These are phyloP conservation scores for Moesziomyces parantarcticus DNA, from an alignment of 1,284 basidiomycete species.

Conservation along the genomic window DNA sequence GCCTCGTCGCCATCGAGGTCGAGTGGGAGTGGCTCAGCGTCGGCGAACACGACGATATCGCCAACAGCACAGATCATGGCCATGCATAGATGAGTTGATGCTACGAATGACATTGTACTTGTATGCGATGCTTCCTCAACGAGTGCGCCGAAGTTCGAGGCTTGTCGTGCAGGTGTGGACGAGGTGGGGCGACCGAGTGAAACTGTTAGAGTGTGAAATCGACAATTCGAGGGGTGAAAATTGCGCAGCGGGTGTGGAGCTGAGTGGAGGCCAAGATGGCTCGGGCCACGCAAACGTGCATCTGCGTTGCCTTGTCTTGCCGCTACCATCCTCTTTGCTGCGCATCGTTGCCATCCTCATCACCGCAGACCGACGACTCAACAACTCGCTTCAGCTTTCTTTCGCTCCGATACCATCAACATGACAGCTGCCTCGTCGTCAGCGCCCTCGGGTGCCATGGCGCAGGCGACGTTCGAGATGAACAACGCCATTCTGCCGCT, in stretches of 20 bases:
- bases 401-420: no score
- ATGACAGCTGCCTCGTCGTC: slow-evolving; percentile 1
- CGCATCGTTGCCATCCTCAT: no score
- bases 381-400: no score
- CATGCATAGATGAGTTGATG: no score
- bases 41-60: slow-evolving; percentile 20
- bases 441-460: slow-evolving; percentile 69
- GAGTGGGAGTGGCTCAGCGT: slow-evolving; percentile 64
- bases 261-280: background rate
- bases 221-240: no score
- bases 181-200: background rate
- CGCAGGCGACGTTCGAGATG: slow-evolving; percentile 84
- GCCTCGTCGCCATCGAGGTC: slow-evolving; percentile 59
- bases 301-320: background rate
- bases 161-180: no score
- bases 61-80: background rate
- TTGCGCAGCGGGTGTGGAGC: no score
- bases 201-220: background rate
- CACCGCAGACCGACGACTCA: no score
- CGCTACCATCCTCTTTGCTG: background rate
- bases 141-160: background rate
- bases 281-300: background rate
- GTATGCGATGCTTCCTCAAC: no score
- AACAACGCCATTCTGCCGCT: slow-evolving; percentile 76
- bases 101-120: background rate